Conservation (phyloP, 2,329 filamentous ascomycete genomes). For the Sordariomycetes sp. region DNA sequence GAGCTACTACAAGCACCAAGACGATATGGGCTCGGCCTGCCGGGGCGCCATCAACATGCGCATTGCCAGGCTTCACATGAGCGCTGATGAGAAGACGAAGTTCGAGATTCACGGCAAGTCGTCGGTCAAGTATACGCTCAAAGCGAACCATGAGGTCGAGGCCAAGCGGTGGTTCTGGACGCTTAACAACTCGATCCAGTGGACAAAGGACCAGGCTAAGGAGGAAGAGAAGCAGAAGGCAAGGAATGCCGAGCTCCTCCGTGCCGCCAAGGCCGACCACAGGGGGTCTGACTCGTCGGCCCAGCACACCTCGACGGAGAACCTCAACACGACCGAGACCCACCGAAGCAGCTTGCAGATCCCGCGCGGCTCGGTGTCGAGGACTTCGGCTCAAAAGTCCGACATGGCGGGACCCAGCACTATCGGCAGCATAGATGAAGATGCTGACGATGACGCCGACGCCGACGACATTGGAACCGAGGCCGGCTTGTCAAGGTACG, state of each 20-base stretch:
- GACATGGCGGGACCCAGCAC: conserved; percentile 25
- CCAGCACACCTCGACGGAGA: conserved; percentile 35
- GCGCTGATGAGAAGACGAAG: conserved; percentile 89
- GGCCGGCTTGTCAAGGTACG: conserved; percentile 22
- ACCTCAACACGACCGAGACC: conserved; percentile 33
- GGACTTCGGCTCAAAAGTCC: not conserved
- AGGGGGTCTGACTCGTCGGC: conserved; percentile 33
- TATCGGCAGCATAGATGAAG: conserved; percentile 35
- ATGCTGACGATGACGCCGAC: too few relatives aligned
- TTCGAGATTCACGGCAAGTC: conserved; percentile 98
- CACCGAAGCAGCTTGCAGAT: conserved; percentile 30
- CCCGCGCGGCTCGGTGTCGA: conserved; percentile 14
- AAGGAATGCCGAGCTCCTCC: conserved; percentile 60
- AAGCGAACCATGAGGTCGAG: conserved; percentile 95
- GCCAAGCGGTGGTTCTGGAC: conserved; percentile 99
- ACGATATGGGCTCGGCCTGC: conserved; percentile 90
- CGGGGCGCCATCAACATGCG: conserved; percentile 98
- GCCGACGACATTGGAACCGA: conserved; percentile 32
- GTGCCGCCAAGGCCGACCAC: conserved; percentile 69
- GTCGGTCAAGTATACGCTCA: conserved; percentile 95
- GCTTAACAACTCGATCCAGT: conserved; percentile 96
- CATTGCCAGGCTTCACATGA: conserved; percentile 91
- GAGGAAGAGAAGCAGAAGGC: conserved; percentile 71
- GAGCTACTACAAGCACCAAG: conserved; percentile 98
- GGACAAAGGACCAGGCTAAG: conserved; percentile 91